Evolutionary conservation across 2,329 filamentous ascomycete genomes (phyloP).

Genomic region (Claviceps paspali): DNA sequence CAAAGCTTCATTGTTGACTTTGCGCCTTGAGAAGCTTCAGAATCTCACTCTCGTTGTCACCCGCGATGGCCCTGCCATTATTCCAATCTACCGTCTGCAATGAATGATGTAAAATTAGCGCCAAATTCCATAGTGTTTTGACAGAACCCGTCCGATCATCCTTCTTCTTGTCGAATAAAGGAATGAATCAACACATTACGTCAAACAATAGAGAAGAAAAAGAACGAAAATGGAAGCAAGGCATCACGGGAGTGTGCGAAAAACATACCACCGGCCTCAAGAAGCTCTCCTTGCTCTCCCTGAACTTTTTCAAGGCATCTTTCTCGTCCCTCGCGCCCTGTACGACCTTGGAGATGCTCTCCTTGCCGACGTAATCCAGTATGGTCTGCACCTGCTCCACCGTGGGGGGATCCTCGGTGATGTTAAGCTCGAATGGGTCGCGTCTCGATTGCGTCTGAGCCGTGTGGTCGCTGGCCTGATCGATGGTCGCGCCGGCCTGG

Average conservation of each 20-base stretch:
- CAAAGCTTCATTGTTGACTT: constrained; percentile 1
- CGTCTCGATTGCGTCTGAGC: constrained; percentile 38
- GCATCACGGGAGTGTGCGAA: too few relatives aligned
- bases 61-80: constrained; percentile 65
- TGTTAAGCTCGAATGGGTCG: constrained; percentile 70
- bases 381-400: constrained; percentile 70
- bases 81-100: constrained; percentile 78
- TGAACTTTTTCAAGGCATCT: constrained; percentile 70
- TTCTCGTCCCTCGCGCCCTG: constrained; percentile 56
- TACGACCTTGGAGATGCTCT: constrained; percentile 47
- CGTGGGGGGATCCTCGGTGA: constrained; percentile 70
- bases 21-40: constrained; percentile 55
- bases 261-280: constrained; percentile 58
- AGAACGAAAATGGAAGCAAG: background rate
- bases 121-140: background rate
- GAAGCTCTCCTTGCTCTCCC: constrained; percentile 53
- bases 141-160: too few relatives aligned
- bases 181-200: too few relatives aligned
- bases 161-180: too few relatives aligned
- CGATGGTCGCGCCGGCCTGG: constrained; percentile 50
- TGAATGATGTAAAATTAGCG: background rate
- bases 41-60: constrained; percentile 78
- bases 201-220: too few relatives aligned
- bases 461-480: constrained; percentile 55
- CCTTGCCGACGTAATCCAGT: constrained; percentile 60